Evolutionary conservation across 257 asterid genomes (phyloP).

Genomic region (Salvia rosmarinus): DNA sequence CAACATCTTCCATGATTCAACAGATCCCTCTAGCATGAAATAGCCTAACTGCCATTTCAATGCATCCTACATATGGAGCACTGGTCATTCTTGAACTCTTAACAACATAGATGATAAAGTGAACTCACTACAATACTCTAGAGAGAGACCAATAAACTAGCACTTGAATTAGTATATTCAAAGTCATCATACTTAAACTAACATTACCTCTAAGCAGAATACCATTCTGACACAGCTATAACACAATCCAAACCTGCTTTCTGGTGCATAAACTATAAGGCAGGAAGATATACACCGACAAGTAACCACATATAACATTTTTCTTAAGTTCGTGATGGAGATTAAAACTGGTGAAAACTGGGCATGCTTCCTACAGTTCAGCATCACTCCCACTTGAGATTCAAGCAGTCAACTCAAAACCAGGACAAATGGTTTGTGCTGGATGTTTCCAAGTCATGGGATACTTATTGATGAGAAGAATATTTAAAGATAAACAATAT

Average conservation of each 20-base stretch:
- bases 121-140: constrained; percentile 10
- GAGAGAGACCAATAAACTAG: neutral
- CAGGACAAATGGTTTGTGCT: neutral
- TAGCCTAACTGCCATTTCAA: constrained; percentile 1
- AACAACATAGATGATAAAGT: neutral
- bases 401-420: neutral
- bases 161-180: neutral
- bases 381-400: constrained; percentile 1
- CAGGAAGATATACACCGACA: constrained; percentile 6
- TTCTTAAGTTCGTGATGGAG: constrained; percentile 11
- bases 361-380: constrained; percentile 3
- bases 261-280: neutral
- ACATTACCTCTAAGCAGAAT: neutral
- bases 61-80: constrained; percentile 16
- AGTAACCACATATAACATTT: neutral
- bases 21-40: constrained; percentile 19
- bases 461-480: constrained; percentile 12
- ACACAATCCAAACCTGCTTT: neutral
- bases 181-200: constrained; percentile 7
- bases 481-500: neutral
- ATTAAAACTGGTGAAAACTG: neutral
- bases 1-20: constrained; percentile 9
- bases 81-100: neutral
- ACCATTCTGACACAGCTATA: neutral
- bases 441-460: constrained; percentile 8